Base-by-base conservation (phyloP, 139 green algal genomes). In the Haematococcus sp. region DNA sequence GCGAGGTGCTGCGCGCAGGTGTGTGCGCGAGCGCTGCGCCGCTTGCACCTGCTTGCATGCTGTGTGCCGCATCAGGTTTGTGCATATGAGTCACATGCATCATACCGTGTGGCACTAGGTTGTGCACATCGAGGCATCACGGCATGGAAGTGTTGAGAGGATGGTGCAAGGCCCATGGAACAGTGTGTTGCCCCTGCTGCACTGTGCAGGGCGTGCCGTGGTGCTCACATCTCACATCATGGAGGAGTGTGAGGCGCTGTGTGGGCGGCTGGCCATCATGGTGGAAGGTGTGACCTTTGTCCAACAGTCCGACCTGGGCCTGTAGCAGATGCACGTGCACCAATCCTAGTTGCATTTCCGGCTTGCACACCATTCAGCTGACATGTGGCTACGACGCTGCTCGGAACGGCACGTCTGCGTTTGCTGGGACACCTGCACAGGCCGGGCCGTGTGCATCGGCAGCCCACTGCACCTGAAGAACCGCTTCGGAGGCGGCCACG, bases 161-260 rank as follows among this genome's bases (percentile, higher is more conserved):
- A 61, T n/a, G n/a, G n/a, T n/a, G n/a, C n/a, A n/a, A n/a, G n/a
- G n/a, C n/a, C n/a, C n/a, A n/a, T n/a, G n/a, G n/a, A n/a, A n/a
- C n/a, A n/a, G n/a, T n/a, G n/a, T n/a, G n/a, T n/a, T n/a, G n/a
- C n/a, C n/a, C n/a, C n/a, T n/a, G n/a, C n/a, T n/a, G n/a, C 4
- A 32, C 64, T 35, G 2, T 56, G 25, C 77, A 74, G 83, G 81
- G 2, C 78, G 85, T 44, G 86, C 83, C 16, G 88, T 96, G 46
- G 69, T 97, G 5, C 80, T 97, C 43, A 96, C 88, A 1, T 89
- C 76, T 25, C 91, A 97, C 83, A 88, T 77, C 51, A 98, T 98
- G 94, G 94, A 97, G 84, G 94, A 98, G 84, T 93, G 88, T 59
- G 94, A 98, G 77, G 92, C 89, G 28, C 88, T 98, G 74, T 95